A percentile compares a stretch with the other conserved stretches of the same genome.
phyloP scores from a whole-genome alignment of 371 early-diverging fungal species.

The Syncephalastrum monosporum region DNA sequence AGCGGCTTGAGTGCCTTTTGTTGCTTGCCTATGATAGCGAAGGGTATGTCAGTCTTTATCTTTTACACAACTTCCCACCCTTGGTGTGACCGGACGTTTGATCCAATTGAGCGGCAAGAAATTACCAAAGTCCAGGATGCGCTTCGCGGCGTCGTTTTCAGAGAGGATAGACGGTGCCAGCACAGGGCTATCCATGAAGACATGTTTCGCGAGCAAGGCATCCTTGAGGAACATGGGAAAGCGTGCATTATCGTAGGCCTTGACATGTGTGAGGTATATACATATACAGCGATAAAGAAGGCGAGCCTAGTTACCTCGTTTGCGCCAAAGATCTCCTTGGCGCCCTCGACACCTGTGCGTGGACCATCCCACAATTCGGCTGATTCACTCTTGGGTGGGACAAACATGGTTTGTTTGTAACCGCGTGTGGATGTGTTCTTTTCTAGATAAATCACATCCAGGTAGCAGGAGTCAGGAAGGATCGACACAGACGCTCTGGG shows the following conservation, averaged over 20 bases:
- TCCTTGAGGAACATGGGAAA: conserved; percentile 27
- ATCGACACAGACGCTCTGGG: not conserved
- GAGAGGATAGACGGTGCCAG: conserved; percentile 28
- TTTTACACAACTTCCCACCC: conserved; percentile 21
- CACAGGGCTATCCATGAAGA: conserved; percentile 38
- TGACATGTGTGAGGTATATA: conserved; percentile 1
- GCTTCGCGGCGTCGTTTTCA: conserved; percentile 16
- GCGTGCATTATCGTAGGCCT: conserved; percentile 41
- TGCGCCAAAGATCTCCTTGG: conserved; percentile 78
- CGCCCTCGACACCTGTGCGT: conserved; percentile 81
- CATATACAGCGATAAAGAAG: not conserved
- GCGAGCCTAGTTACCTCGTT: conserved; percentile 63
- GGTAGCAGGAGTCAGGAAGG: not conserved
- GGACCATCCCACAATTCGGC: conserved; percentile 94
- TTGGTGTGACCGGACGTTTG: conserved; percentile 10
- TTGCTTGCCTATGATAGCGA: conserved; percentile 20
- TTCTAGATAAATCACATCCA: conserved; percentile 34
- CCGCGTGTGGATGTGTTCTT: conserved; percentile 58
- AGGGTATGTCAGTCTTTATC: not conserved
- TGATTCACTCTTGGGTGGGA: conserved; percentile 68
- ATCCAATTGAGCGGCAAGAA: conserved; percentile 7
- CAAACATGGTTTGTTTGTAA: conserved; percentile 87
- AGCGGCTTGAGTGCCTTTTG: conserved; percentile 51
- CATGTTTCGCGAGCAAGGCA: conserved; percentile 25
- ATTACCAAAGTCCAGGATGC: conserved; percentile 36